Percentiles rank a stretch among this genome's conserved stretches.
These are phyloP conservation scores for Ustilago sp. DNA, from an alignment of 1,284 basidiomycete genomes.

Conservation along the genomic window DNA sequence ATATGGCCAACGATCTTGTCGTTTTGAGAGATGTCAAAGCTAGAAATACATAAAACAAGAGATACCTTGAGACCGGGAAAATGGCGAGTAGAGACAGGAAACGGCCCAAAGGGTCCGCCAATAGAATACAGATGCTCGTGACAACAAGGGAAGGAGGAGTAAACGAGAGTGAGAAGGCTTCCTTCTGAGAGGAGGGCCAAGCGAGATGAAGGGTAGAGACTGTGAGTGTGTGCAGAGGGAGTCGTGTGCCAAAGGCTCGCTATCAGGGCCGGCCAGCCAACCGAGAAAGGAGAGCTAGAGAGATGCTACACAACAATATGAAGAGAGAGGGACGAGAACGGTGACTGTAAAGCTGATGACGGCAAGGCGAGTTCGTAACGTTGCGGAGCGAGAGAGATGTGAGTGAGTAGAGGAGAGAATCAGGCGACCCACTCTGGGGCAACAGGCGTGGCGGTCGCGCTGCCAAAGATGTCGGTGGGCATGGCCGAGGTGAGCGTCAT, in stretches of 20 bases:
- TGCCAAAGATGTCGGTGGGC: constrained; percentile 38
- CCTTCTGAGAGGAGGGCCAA: neutral
- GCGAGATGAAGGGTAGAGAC: constrained; percentile 23
- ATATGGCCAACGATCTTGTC: constrained; percentile 45
- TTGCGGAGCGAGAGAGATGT: constrained; percentile 14
- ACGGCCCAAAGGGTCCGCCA: neutral
- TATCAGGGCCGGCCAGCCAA: constrained; percentile 31
- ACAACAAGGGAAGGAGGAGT: neutral
- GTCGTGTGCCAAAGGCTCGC: constrained; percentile 34
- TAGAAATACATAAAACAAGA: constrained; percentile 35
- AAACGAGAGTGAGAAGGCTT: constrained; percentile 29
- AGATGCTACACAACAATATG: constrained; percentile 8
- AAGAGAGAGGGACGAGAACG: neutral
- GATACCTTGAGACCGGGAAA: neutral
- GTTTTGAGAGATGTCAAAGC: constrained; percentile 11
- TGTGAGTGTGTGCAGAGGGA: constrained; percentile 16
- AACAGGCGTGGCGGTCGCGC: constrained; percentile 30
- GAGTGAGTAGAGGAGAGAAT: neutral
- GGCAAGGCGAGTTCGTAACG: constrained; percentile 23
- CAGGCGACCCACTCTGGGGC: constrained; percentile 40
- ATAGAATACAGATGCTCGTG: constrained; percentile 17
- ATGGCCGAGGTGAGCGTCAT: constrained; percentile 44
- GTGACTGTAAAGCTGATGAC: constrained; percentile 15
- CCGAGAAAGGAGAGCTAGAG: constrained; percentile 18
- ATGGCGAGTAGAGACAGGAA: constrained; percentile 27